Conservation (phyloP, 2,329 filamentous ascomycete species). For the Aspergillus caelatus region DNA sequence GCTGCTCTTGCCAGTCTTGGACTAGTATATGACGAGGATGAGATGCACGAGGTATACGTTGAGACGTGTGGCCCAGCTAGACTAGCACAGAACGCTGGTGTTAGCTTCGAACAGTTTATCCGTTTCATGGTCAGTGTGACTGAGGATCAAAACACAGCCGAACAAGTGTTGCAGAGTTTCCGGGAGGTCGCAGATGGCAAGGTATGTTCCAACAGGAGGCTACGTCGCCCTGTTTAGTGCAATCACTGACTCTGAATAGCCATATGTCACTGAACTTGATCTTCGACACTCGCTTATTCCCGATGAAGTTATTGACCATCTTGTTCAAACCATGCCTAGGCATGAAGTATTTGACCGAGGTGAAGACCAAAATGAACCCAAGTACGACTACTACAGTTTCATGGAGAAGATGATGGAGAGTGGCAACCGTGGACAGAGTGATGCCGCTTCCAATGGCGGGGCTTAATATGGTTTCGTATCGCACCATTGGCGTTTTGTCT, state of each 20-base stretch:
- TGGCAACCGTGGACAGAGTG: constrained; percentile 31
- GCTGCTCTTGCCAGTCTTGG: constrained; percentile 93
- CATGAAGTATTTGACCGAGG: constrained; percentile 85
- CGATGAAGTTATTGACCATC: constrained; percentile 93
- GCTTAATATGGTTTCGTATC: constrained; percentile 21
- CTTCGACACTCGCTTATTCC: constrained; percentile 92
- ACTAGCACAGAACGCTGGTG: constrained; percentile 66
- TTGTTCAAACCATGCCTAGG: constrained; percentile 81
- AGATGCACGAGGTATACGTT: constrained; percentile 95
- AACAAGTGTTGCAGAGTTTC: constrained; percentile 98
- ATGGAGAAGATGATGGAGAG: constrained; percentile 81
- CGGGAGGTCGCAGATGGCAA: constrained; percentile 97
- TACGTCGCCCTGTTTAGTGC: background rate
- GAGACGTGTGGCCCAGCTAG: constrained; percentile 69
- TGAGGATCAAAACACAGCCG: constrained; percentile 97
- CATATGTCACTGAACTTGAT: constrained; percentile 97
- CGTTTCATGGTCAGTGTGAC: constrained; percentile 99
- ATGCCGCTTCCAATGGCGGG: constrained; percentile 24
- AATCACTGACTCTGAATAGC: constrained; percentile 46
- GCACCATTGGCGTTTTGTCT: constrained; percentile 13
- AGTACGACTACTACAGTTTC: constrained; percentile 96
- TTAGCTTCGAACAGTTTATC: constrained; percentile 98
- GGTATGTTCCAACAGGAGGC: constrained; percentile 42
- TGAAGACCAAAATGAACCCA: constrained; percentile 78
- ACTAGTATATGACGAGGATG: constrained; percentile 92